Evolutionary conservation across 192 early-diverging fungal species (phyloP).

Genomic region (Mortierella antarctica): DNA sequence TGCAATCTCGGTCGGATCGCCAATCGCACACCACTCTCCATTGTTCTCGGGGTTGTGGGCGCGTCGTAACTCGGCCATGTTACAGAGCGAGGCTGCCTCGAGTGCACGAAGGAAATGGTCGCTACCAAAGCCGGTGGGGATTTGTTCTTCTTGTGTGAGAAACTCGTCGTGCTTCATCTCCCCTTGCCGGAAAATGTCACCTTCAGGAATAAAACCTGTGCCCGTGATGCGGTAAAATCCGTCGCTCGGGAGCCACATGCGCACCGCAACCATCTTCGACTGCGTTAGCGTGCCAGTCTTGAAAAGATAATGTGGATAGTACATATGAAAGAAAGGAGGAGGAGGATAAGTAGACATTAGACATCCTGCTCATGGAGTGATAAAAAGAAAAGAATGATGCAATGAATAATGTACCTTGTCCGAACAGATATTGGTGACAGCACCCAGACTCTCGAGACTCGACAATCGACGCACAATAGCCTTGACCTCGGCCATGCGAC

Average conservation of each 20-base stretch:
- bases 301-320: neutral
- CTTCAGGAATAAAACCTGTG: conserved; percentile 69
- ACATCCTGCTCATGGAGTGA: too few relatives aligned
- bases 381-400: neutral
- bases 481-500: conserved; percentile 83
- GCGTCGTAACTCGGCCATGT: conserved; percentile 79
- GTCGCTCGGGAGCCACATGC: conserved; percentile 83
- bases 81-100: conserved; percentile 81
- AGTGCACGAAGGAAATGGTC: conserved; percentile 56
- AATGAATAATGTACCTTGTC: conserved; percentile 70
- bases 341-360: neutral
- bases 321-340: neutral
- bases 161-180: conserved; percentile 34
- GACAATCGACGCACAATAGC: conserved; percentile 91
- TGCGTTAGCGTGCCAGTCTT: conserved; percentile 91
- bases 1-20: conserved; percentile 95
- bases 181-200: conserved; percentile 52
- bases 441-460: conserved; percentile 90
- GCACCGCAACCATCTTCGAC: conserved; percentile 90
- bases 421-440: conserved; percentile 95
- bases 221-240: conserved; percentile 77
- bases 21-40: conserved; percentile 78
- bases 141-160: conserved; percentile 47
- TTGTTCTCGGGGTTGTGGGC: conserved; percentile 59
- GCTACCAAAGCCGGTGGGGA: conserved; percentile 31